A percentile compares a stretch with the other conserved stretches of the same genome.
Evolutionary conservation across 257 asterid genomes (phyloP).

Genomic region (Nicotiana tomentosiformis): DNA sequence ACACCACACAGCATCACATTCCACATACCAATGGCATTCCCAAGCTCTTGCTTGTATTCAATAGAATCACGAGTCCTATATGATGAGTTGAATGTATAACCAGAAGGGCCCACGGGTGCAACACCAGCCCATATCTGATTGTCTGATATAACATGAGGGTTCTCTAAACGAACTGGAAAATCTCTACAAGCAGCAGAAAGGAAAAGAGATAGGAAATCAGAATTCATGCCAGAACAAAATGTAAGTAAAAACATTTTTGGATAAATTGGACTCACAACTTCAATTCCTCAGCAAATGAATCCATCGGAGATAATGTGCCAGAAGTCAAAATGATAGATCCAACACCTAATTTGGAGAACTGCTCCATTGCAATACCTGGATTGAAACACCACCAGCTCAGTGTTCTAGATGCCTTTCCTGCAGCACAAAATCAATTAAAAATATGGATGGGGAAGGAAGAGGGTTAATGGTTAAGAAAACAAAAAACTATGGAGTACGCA

Average conservation of each 20-base stretch:
- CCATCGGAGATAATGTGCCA: slow-evolving; percentile 98
- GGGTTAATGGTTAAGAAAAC: neutral
- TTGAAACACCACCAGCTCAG: slow-evolving; percentile 99
- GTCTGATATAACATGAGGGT: slow-evolving; percentile 94
- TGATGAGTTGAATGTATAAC: slow-evolving; percentile 82
- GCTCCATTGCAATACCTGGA: slow-evolving; percentile 98
- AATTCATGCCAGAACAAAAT: neutral
- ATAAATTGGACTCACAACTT: slow-evolving; percentile 53
- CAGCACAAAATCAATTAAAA: neutral
- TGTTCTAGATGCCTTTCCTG: slow-evolving; percentile 72
- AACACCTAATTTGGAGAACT: slow-evolving; percentile 69
- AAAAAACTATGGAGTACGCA: neutral
- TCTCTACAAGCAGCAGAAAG: slow-evolving; percentile 42
- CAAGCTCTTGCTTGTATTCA: slow-evolving; percentile 93
- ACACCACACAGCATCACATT: neutral
- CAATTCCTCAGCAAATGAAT: slow-evolving; percentile 93
- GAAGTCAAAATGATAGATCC: slow-evolving; percentile 94
- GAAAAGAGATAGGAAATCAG: slow-evolving; percentile 11
- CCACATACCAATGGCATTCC: slow-evolving; percentile 92
- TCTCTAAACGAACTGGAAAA: slow-evolving; percentile 92
- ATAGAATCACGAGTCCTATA: slow-evolving; percentile 75
- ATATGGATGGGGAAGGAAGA: neutral
- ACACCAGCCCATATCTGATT: slow-evolving; percentile 96
- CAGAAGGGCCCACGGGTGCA: slow-evolving; percentile 91
- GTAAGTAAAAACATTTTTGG: slow-evolving; percentile 7